Conservation (phyloP, 2,329 filamentous ascomycete species). For the Colletotrichum phormii region DNA sequence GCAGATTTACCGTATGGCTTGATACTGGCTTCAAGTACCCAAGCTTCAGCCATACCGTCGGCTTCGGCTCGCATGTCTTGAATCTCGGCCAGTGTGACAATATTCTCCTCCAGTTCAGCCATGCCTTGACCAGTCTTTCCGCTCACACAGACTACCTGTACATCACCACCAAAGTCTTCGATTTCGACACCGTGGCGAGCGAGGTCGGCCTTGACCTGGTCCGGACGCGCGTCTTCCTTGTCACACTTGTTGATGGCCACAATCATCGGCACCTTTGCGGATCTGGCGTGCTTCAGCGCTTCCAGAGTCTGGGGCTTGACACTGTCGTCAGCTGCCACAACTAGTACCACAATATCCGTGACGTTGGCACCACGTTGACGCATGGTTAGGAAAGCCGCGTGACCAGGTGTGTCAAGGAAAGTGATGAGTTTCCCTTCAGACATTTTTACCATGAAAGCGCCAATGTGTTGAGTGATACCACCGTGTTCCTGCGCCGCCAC, state of each 20-base stretch:
- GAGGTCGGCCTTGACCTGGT: conserved; percentile 90
- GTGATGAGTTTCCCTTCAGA: conserved; percentile 90
- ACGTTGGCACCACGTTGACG: conserved; percentile 94
- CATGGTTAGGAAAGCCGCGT: conserved; percentile 96
- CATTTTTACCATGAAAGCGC: conserved; percentile 93
- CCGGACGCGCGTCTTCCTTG: conserved; percentile 82
- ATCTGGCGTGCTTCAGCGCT: conserved; percentile 91
- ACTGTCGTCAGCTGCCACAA: conserved; percentile 96
- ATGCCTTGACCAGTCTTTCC: conserved; percentile 96
- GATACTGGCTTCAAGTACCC: conserved; percentile 91
- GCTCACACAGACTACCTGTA: conserved; percentile 90
- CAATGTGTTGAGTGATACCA: conserved; percentile 98
- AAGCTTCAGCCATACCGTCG: conserved; percentile 86
- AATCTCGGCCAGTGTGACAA: conserved; percentile 86
- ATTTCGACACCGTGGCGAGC: conserved; percentile 86
- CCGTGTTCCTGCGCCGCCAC: conserved; percentile 93
- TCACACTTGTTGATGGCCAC: conserved; percentile 99
- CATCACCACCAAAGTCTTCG: conserved; percentile 94
- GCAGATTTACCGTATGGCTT: conserved; percentile 88
- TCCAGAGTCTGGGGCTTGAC: conserved; percentile 98
- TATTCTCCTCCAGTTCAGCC: conserved; percentile 90
- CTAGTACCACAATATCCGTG: conserved; percentile 95
- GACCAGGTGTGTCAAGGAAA: conserved; percentile 95
- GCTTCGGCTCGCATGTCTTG: conserved; percentile 87
- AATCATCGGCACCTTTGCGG: conserved; percentile 91